Evolutionary conservation across 139 green algal genomes (phyloP), one percentile per base, ranked within the genome.

Genomic region (Asterochloris sp.): DNA sequence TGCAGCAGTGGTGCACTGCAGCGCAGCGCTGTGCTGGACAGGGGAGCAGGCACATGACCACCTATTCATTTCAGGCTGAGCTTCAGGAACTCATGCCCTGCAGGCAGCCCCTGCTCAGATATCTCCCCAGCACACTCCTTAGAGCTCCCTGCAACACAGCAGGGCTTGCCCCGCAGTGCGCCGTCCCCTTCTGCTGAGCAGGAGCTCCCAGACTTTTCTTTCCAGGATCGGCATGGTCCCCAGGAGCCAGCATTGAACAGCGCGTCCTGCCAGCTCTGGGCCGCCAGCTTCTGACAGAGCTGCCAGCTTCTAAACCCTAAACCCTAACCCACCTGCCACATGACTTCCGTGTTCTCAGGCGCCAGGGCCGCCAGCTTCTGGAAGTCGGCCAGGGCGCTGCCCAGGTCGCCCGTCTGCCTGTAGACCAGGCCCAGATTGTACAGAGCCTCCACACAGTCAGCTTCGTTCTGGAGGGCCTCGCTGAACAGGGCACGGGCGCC

Each of bases 391-490:
- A 95, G 84, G 12, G 90, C 91, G 21, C 87, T 81, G 14, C 91
- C 80, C 27, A 75, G 4, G 62, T 82, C 73, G 78, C 63, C 63
- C 16, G 74, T 11, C 12, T 27, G 61, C 27, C 62, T 74, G 81
- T 88, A 89, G 29, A 89, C 90, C 24, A 95, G 83, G 16, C 92
- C 94, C 19, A 95, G 85, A 83, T 97, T 98, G 91, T 90, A 95
- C 8, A 92, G 82, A 21, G 89, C 91, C 87, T 98, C 93, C 64
- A 93, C 86, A 74, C 90, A 95, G 84, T 94, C 90, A 21, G 91
- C 88, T 77, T 98, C 91, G 63, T 94, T 90, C 82, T 87, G 88
- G 17, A 92, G 81, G 9, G 94, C 92, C n/a, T 96, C 91, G 74
- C 85, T 85, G 79, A 94, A 96, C 6, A 87, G 69, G 60, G 77